Conservation (phyloP, 2,329 filamentous ascomycete species). For the Graphiopsis chlorocephala region DNA sequence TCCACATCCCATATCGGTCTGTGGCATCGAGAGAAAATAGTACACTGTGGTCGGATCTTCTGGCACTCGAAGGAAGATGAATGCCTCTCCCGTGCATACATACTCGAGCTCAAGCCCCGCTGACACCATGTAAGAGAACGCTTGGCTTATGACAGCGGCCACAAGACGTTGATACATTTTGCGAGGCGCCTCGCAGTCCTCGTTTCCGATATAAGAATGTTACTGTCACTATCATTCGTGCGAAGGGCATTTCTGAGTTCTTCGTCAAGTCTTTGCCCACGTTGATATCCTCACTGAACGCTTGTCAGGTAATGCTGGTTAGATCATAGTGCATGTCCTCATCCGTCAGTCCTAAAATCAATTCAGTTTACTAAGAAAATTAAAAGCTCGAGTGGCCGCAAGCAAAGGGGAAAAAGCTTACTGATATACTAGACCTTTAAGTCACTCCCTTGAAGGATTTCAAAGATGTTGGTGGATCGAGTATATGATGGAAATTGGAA, state of each 20-base stretch:
- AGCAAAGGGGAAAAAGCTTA: not conserved
- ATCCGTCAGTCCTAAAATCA: not conserved
- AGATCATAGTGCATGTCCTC: not conserved
- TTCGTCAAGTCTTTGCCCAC: not conserved
- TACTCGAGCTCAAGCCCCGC: not conserved
- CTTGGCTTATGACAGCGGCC: conserved; percentile 1
- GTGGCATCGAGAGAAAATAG: conserved; percentile 3
- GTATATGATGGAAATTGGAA: not conserved
- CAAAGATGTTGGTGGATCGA: not conserved
- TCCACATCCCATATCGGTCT: conserved; percentile 15
- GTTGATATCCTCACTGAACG: not conserved
- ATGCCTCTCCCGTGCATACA: conserved; percentile 3
- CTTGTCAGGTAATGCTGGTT: not conserved
- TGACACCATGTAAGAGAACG: conserved; percentile 10
- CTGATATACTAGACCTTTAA: not conserved
- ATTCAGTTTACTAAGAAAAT: not conserved
- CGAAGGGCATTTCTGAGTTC: not conserved
- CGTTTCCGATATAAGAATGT: not conserved
- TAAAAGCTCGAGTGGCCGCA: not conserved
- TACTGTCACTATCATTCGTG: not conserved
- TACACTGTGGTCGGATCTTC: conserved; percentile 3
- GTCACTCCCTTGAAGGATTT: not conserved
- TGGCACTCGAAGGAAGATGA: conserved; percentile 10
- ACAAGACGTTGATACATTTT: conserved; percentile 5
- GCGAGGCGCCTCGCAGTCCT: not conserved